phyloP scores from a whole-genome alignment of 257 asterid genomes.

The Eustoma russellianum region DNA sequence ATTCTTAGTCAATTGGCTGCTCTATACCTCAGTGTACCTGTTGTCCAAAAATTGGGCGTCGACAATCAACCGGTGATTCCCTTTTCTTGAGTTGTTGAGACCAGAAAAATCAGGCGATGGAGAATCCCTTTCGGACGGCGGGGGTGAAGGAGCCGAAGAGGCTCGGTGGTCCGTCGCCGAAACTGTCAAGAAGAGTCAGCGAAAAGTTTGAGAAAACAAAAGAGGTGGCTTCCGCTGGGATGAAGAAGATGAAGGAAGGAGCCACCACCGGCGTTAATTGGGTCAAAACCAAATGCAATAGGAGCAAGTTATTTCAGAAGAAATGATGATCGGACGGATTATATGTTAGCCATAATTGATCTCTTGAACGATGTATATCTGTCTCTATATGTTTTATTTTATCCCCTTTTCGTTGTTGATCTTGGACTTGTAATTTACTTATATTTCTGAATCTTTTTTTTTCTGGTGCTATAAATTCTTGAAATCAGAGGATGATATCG shows the following conservation, averaged over 20 bases:
- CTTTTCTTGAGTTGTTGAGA: slow-evolving; percentile 3
- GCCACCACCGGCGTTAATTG: slow-evolving; percentile 44
- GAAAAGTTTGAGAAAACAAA: slow-evolving; percentile 45
- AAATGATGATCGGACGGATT: slow-evolving; percentile 9
- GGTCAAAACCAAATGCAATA: slow-evolving; percentile 44
- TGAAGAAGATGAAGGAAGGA: slow-evolving; percentile 45
- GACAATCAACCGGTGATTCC: not conserved
- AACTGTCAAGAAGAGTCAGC: slow-evolving; percentile 22
- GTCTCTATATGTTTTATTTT: not conserved
- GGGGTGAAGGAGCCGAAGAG: slow-evolving; percentile 12
- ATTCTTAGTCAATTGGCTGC: too few relatives aligned
- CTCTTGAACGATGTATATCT: not conserved
- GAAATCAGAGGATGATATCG: too few relatives aligned
- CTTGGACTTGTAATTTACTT: too few relatives aligned
- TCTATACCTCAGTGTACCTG: too few relatives aligned
- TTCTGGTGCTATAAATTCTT: too few relatives aligned
- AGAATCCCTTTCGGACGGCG: slow-evolving; percentile 16
- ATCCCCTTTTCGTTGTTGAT: not conserved
- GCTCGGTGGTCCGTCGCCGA: slow-evolving; percentile 22
- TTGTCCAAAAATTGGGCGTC: too few relatives aligned
- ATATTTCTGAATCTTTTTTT: too few relatives aligned
- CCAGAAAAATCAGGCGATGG: not conserved
- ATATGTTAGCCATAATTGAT: not conserved
- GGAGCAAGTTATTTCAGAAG: slow-evolving; percentile 41
- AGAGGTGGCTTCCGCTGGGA: slow-evolving; percentile 39